Evolutionary conservation across 73 alveolate species (phyloP), one percentile per base, ranked within the genome.

Genomic region (Stentor coeruleus): DNA sequence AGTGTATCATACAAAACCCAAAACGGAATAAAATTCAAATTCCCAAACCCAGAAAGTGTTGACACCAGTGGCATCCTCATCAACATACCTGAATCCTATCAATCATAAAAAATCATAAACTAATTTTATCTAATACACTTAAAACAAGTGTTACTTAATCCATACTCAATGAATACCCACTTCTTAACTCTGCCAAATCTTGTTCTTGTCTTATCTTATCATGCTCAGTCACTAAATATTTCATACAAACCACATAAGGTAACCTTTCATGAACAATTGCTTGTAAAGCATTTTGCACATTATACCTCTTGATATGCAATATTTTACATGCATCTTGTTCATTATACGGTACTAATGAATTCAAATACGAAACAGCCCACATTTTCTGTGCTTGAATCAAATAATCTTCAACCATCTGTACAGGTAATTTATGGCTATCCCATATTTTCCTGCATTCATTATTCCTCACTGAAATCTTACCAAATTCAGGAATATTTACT

Each of bases 271-370:
- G n/a, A 28, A 31, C 36, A 66, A 66, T 66, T 1, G 79, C 79
- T 1, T 66, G 79, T 40, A 66, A 66, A 33, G 79, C 79, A 66
- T 66, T 66, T 66, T 66, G 79, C 39, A 66, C 79, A 66, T 31
- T 20, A 31, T 66, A 66, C n/a, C 79, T 31, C 37, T 66, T 66
- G 37, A 31, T 40, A 66, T 66, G 79, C 37, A 66, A 66, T 14
- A 66, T 66, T 31, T 66, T 66, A 2, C 79, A 66, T 28, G 79
- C 79, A 1, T 66, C 79, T 33, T 66, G 79, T 66, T 66, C 79
- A 66, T 66, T 66, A 31, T 28, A 66, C n/a, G 79, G 79, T 40
- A 66, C 79, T 15, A 66, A 40, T 28, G 42, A 20, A 20, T 66
- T 66, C n/a, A 66, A 31, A 66, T 66, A 66, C 1, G 42, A 26